phyloP scores from a whole-genome alignment of 169 alveolate genomes.

The Plasmodium chabaudi region DNA sequence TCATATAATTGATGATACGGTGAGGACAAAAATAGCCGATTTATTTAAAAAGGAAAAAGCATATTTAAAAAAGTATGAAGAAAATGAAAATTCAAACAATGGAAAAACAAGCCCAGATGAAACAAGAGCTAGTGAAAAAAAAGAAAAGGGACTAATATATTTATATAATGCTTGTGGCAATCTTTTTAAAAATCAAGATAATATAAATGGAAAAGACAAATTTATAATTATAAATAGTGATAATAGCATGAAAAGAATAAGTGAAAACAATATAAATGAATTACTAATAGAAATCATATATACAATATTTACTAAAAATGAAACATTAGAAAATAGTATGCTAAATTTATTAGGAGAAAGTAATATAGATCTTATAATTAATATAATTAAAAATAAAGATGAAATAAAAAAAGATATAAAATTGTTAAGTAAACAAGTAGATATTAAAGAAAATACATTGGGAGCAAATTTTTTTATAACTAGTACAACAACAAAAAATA shows the following conservation, averaged over 20 bases:
- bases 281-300: constrained; percentile 41
- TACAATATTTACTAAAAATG: constrained; percentile 15
- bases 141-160: constrained; percentile 50
- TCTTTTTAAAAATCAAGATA: constrained; percentile 18
- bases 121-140: constrained; percentile 11
- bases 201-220: constrained; percentile 2
- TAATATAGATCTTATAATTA: constrained; percentile 41
- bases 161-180: constrained; percentile 27
- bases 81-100: neutral
- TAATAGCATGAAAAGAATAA: constrained; percentile 28
- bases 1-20: neutral
- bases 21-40: constrained; percentile 6
- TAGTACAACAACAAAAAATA: constrained; percentile 31
- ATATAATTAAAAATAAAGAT: constrained; percentile 56
- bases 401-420: constrained; percentile 42
- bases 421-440: constrained; percentile 48
- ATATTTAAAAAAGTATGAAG: neutral
- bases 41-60: constrained; percentile 18
- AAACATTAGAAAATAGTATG: constrained; percentile 33
- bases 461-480: constrained; percentile 57
- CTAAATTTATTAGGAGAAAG: constrained; percentile 39
- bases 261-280: constrained; percentile 42
- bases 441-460: constrained; percentile 48
- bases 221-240: constrained; percentile 23
- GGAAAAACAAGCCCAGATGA: neutral